Base-by-base conservation (phyloP, 768 basidiomycete species). In the Tylopilus cervinicoccineus region DNA sequence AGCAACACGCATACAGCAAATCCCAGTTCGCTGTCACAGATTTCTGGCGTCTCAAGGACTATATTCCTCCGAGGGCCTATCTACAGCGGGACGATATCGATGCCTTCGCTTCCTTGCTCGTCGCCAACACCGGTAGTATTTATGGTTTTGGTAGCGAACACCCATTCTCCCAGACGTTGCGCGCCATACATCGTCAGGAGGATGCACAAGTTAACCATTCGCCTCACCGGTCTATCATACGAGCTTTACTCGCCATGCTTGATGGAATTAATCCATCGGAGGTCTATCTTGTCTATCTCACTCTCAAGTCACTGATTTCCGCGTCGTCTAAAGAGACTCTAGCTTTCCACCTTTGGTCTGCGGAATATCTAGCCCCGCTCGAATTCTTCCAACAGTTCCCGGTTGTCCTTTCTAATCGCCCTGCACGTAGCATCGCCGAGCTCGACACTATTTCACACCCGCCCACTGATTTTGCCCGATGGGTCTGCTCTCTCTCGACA, bases 41-140 rank as follows among this genome's bases (percentile, higher is more conserved):
- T 54, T 93, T 94, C 63, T 96, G 93, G 93, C 77, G 81, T 32
- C 69, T 95, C 60, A 92, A 91, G 61, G 80, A 82, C 20, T 84
- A 78, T 58, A 84, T 93, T 36, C 88, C 88, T 6, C 45, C 73
- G 2, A 53, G 58, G 6, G 66, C 72, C 1, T 68, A 75, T 24
- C 68, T 91, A n/a, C 78, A 80, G 40, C 76, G 76, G 31, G 81
- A 80, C 28, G 88, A 92, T 59, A 72, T 86, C 16, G 72, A 83
- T 43, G 86, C 86, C 1, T 93, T 93, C 56, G 77, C 83, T 14
- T 73, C 76, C 9, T 70, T 93, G 12, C 70, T 93, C 11, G 69
- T 78, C 29, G 63, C 73, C 8, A 73, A 82, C 29, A 72, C 76
- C 45, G 88, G 89, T 0, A 70, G 70, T 17, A 77, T 90, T 40